Percentiles rank a stretch among this genome's conserved stretches.
phyloP scores from a whole-genome alignment of 192 early-diverging fungal species.

The Oehlia diaphana region DNA sequence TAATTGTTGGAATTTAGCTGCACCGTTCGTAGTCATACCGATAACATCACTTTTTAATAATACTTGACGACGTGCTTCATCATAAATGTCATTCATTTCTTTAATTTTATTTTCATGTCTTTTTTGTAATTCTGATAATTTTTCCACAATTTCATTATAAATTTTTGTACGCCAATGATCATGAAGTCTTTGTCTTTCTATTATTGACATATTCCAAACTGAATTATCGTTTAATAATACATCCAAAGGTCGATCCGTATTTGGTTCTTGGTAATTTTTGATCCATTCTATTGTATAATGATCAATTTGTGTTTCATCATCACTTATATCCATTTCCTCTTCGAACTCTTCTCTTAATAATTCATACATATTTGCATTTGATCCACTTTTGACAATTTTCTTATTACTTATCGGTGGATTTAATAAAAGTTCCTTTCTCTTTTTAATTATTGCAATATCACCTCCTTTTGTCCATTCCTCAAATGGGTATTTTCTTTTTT shows the following conservation, averaged over 20 bases:
- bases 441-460: not conserved
- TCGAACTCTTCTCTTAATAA: too few relatives aligned
- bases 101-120: not conserved
- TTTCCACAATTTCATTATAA: constrained; percentile 27
- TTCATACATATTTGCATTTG: too few relatives aligned
- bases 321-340: too few relatives aligned
- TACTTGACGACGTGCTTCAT: constrained; percentile 35
- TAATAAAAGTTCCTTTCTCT: not conserved
- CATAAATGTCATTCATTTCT: constrained; percentile 33
- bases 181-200: constrained; percentile 43
- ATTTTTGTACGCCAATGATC: constrained; percentile 38
- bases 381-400: too few relatives aligned
- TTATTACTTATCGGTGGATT: too few relatives aligned
- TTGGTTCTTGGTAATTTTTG: not conserved
- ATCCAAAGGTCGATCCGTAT: not conserved
- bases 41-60: constrained; percentile 42
- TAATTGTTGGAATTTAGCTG: constrained; percentile 46
- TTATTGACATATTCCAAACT: constrained; percentile 53
- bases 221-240: constrained; percentile 10
- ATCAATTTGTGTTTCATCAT: not conserved
- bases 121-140: constrained; percentile 23
- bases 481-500: not conserved
- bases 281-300: not conserved
- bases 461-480: not conserved
- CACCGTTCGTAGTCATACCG: constrained; percentile 62